phyloP scores from a whole-genome alignment of 2,329 filamentous ascomycete species.

The Colletotrichum filicis region DNA sequence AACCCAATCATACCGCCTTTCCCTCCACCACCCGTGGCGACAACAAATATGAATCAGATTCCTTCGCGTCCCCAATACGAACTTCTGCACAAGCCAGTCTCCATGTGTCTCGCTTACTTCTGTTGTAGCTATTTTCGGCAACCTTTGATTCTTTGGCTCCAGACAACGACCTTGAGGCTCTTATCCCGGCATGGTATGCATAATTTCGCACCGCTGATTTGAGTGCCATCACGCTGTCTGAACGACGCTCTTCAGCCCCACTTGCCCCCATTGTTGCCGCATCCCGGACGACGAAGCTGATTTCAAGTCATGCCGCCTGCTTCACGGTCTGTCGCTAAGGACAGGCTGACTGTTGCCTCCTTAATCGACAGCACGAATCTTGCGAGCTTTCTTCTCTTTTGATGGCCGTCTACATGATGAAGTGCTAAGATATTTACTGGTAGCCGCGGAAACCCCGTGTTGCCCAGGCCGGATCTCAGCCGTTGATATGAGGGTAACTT shows the following conservation, averaged over 20 bases:
- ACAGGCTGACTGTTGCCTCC: background rate
- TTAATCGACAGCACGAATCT: background rate
- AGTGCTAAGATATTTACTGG: background rate
- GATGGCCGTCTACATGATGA: background rate
- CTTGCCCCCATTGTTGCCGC: background rate
- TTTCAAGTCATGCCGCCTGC: background rate
- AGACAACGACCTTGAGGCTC: background rate
- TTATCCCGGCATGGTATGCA: background rate
- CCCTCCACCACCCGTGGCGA: background rate
- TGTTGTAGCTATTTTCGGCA: conserved; percentile 27
- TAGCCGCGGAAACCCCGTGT: background rate
- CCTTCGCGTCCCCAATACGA: conserved; percentile 28
- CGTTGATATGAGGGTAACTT: background rate
- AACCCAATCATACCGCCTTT: conserved; percentile 8
- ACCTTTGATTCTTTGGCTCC: background rate
- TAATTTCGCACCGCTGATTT: background rate
- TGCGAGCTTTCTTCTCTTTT: background rate
- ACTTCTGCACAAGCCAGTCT: conserved; percentile 24
- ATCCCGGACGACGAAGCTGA: background rate
- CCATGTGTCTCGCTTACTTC: background rate
- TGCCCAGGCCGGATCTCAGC: background rate
- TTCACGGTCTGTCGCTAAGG: background rate
- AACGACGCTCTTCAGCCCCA: background rate
- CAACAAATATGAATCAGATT: conserved; percentile 9
- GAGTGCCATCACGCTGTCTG: background rate